A percentile compares a stretch with the other conserved stretches of the same genome.
These are phyloP conservation scores for Colletotrichum sp. DNA, from an alignment of 2,329 filamentous ascomycete species.

Conservation along the genomic window DNA sequence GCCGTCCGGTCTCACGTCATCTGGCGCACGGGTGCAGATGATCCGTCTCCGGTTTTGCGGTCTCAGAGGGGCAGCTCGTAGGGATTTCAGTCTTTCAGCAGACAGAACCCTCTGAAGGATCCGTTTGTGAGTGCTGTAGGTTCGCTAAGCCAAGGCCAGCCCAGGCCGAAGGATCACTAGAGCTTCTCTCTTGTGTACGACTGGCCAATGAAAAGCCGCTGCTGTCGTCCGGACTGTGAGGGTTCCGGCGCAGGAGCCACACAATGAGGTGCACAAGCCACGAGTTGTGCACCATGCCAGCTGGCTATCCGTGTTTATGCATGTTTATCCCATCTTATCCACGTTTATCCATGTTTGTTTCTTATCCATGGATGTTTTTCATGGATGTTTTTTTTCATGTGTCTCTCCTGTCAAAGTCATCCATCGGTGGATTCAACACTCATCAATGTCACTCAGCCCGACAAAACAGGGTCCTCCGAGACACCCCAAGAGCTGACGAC, in stretches of 20 bases:
- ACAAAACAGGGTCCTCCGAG: slow-evolving; percentile 2
- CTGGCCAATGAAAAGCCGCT: not conserved
- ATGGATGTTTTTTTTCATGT: not conserved
- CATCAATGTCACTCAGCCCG: not conserved
- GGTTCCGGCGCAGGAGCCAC: not conserved
- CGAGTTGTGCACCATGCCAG: not conserved
- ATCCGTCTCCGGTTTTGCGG: not conserved
- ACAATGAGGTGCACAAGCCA: not conserved
- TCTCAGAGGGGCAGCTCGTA: not conserved
- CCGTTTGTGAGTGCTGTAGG: not conserved
- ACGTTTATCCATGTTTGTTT: not conserved
- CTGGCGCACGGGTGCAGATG: slow-evolving; percentile 7
- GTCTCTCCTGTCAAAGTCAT: not conserved
- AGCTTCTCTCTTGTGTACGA: not conserved
- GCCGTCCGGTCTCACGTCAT: slow-evolving; percentile 15
- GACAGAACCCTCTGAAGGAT: not conserved
- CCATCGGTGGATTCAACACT: not conserved
- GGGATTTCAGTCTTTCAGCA: not conserved
- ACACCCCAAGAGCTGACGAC: not conserved
- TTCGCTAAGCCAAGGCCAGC: slow-evolving; percentile 2
- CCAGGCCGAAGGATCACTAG: not conserved
- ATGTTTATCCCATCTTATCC: not conserved
- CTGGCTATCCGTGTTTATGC: not conserved
- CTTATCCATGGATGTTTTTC: not conserved
- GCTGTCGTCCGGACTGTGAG: not conserved